Percentiles rank a stretch among this genome's conserved stretches.
These are phyloP conservation scores for Penicillium sp. DNA, from an alignment of 2,329 filamentous ascomycete genomes.

Conservation along the genomic window DNA sequence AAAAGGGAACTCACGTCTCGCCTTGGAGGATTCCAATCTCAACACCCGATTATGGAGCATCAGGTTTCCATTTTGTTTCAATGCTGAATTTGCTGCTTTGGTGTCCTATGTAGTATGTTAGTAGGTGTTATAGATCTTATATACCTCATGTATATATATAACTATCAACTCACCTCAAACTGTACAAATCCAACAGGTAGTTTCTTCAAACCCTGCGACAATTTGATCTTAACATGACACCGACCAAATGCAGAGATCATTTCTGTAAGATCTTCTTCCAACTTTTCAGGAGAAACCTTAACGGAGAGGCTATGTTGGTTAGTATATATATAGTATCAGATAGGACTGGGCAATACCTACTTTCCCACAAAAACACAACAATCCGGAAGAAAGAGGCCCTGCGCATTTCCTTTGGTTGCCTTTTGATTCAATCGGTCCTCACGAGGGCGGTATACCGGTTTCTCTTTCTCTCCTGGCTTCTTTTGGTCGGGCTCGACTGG, in stretches of 20 bases:
- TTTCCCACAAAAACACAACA: conserved; percentile 36
- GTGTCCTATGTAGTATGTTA: neutral
- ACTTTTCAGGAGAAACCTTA: conserved; percentile 20
- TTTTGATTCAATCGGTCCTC: conserved; percentile 23
- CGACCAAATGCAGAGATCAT: conserved; percentile 27
- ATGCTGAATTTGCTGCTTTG: conserved; percentile 9
- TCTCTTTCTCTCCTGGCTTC: conserved; percentile 1
- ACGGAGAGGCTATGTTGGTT: conserved; percentile 22
- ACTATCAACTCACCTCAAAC: conserved; percentile 26
- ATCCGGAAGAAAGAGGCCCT: conserved; percentile 31
- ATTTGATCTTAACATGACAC: conserved; percentile 32
- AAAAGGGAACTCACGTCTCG: neutral
- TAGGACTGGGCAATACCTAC: conserved; percentile 19
- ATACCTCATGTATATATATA: neutral
- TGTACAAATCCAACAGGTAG: conserved; percentile 35
- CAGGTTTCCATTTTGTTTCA: neutral
- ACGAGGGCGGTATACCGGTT: conserved; percentile 11
- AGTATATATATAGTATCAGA: conserved; percentile 5
- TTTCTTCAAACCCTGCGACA: conserved; percentile 20
- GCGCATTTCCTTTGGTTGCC: conserved; percentile 28
- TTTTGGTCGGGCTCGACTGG: neutral
- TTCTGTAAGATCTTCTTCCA: conserved; percentile 23
- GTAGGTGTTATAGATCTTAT: neutral
- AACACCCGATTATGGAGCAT: neutral
- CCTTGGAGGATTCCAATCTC: conserved; percentile 1